Evolutionary conservation across 257 asterid genomes (phyloP).

Genomic region (Fraxinus americana): DNA sequence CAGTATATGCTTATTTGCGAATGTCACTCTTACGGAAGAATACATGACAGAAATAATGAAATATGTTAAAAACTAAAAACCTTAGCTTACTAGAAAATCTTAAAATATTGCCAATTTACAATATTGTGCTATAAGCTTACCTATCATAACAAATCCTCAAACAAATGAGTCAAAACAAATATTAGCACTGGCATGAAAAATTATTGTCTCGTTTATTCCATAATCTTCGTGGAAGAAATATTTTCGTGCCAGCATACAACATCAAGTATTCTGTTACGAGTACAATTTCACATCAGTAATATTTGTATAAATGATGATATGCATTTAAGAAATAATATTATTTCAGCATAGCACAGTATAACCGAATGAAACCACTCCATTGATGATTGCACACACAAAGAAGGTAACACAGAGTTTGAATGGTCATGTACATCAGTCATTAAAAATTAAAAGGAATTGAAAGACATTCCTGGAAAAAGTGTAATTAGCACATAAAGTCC

Average conservation of each 20-base stretch:
- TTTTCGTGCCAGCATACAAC: not conserved
- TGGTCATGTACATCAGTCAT: not conserved
- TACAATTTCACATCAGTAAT: not conserved
- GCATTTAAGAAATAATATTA: not conserved
- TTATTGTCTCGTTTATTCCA: not conserved
- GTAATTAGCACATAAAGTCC: no score
- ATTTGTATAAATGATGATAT: not conserved
- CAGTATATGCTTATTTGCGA: not conserved
- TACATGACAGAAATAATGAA: not conserved
- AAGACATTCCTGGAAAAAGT: no score
- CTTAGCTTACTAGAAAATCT: not conserved
- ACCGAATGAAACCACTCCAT: not conserved
- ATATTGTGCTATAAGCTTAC: not conserved
- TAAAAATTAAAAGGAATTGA: not conserved
- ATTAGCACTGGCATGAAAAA: not conserved
- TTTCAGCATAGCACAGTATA: not conserved
- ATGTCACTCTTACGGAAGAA: not conserved
- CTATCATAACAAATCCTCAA: not conserved
- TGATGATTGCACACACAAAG: not conserved
- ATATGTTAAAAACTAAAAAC: not conserved
- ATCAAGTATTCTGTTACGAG: not conserved
- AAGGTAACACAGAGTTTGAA: not conserved
- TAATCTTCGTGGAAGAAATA: not conserved
- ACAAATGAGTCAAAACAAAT: not conserved
- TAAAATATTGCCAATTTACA: not conserved